A percentile compares a stretch with the other conserved stretches of the same genome.
Conservation (phyloP, 208 protist genomes). For the Trypanosoma rangeli region DNA sequence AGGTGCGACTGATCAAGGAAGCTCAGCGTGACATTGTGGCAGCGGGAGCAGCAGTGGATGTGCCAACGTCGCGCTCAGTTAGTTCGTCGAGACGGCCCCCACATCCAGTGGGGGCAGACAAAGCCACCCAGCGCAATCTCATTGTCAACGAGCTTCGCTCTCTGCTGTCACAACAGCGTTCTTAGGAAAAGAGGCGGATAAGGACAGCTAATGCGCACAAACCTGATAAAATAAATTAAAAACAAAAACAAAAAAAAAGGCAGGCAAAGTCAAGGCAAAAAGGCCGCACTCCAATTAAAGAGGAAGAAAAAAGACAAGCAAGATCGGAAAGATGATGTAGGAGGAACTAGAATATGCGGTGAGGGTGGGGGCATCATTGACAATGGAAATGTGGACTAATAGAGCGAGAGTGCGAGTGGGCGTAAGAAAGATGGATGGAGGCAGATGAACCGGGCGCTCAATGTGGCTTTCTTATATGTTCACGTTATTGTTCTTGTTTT, state of each 20-base stretch:
- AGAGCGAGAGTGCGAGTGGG: too few relatives aligned
- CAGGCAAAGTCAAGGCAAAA: neutral
- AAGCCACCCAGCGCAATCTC: conserved; percentile 57
- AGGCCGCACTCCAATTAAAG: neutral
- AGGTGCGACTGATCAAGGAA: conserved; percentile 70
- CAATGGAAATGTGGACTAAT: neutral
- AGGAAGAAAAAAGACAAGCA: neutral
- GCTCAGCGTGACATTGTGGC: conserved; percentile 44
- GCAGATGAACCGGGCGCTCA: neutral
- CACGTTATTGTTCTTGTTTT: too few relatives aligned
- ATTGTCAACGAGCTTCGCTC: conserved; percentile 84
- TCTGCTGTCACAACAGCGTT: conserved; percentile 45
- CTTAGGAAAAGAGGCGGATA: conserved; percentile 3
- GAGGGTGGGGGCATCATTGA: neutral
- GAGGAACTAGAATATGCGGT: neutral
- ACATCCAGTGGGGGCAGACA: conserved; percentile 32
- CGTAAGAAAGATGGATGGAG: too few relatives aligned
- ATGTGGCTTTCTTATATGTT: neutral
- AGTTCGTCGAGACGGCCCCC: conserved; percentile 12
- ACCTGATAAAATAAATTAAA: neutral
- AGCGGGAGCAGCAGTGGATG: conserved; percentile 15
- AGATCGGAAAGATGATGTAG: neutral
- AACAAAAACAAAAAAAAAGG: conserved; percentile 4
- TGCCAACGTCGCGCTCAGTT: conserved; percentile 10
- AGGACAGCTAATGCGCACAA: neutral